phyloP scores from a whole-genome alignment of 2,329 filamentous ascomycete genomes.

The Macrophomina tecta region DNA sequence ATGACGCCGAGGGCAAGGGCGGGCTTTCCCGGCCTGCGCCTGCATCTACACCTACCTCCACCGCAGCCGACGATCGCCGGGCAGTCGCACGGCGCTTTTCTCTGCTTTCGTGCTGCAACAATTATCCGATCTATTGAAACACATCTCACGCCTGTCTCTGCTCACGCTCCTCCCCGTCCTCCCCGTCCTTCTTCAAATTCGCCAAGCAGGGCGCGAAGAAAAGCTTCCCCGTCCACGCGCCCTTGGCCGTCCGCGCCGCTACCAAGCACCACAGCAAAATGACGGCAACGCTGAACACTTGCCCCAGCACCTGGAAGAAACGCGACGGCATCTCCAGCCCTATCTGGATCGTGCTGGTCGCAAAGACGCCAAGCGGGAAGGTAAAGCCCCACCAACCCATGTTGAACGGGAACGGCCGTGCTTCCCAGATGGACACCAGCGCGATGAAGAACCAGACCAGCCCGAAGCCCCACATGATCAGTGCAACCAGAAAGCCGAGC shows the following conservation, averaged over 20 bases:
- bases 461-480: constrained; percentile 61
- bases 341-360: constrained; percentile 49
- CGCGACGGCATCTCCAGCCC: constrained; percentile 55
- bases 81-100: neutral
- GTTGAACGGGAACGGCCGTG: constrained; percentile 57
- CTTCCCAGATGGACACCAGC: constrained; percentile 47
- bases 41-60: neutral
- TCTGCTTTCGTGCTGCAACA: neutral
- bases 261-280: constrained; percentile 59
- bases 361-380: constrained; percentile 61
- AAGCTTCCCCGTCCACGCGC: constrained; percentile 52
- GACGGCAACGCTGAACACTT: constrained; percentile 55
- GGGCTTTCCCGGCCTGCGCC: neutral
- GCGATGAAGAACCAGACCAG: constrained; percentile 59
- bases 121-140: neutral
- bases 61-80: neutral
- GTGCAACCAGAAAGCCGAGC: constrained; percentile 56
- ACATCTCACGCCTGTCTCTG: constrained; percentile 7
- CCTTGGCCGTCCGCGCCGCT: constrained; percentile 51
- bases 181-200: constrained; percentile 26
- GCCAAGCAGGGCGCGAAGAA: constrained; percentile 58
- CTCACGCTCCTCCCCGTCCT: constrained; percentile 10
- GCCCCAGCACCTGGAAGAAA: constrained; percentile 57
- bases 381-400: constrained; percentile 66
- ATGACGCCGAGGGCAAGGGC: neutral